A percentile compares a stretch with the other conserved stretches of the same genome.
Evolutionary conservation across 257 asterid species (phyloP).

Genomic region (Solanum virginianum): DNA sequence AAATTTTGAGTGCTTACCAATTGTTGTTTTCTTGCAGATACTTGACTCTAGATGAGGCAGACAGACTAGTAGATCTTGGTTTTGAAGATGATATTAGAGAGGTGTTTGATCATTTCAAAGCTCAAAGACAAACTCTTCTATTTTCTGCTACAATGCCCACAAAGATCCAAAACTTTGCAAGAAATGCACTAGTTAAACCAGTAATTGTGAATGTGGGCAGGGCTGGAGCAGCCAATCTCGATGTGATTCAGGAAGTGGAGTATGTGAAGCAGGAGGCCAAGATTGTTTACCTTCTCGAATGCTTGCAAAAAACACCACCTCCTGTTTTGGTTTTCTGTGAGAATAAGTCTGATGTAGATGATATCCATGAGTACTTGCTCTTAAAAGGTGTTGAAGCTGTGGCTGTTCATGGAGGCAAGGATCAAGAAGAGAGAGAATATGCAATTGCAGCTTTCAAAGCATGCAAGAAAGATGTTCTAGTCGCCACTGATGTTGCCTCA

Average conservation of each 20-base stretch:
- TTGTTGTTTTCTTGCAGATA: constrained; percentile 27
- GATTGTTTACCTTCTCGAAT: constrained; percentile 71
- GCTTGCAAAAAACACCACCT: constrained; percentile 74
- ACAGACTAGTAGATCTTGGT: constrained; percentile 69
- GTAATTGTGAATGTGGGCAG: constrained; percentile 76
- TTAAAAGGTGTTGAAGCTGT: constrained; percentile 81
- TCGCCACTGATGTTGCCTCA: constrained; percentile 82
- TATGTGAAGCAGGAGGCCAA: constrained; percentile 84
- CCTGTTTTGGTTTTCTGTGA: constrained; percentile 73
- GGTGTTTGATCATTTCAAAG: constrained; percentile 86
- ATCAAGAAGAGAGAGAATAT: constrained; percentile 75
- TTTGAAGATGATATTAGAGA: constrained; percentile 88
- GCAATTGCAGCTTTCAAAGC: constrained; percentile 73
- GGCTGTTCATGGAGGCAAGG: constrained; percentile 75
- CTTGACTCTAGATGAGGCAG: constrained; percentile 69
- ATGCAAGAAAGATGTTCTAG: constrained; percentile 72
- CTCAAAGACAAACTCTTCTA: constrained; percentile 80
- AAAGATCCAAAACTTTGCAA: constrained; percentile 74
- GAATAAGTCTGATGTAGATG: constrained; percentile 78
- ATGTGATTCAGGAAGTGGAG: constrained; percentile 79
- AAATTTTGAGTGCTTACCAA: background rate
- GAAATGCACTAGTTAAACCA: constrained; percentile 74
- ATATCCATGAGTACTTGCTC: constrained; percentile 66
- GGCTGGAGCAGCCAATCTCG: constrained; percentile 87
- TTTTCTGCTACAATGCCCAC: constrained; percentile 93